Evolutionary conservation across 2,329 filamentous ascomycete genomes (phyloP).

Genomic region (Didymella pomorum): DNA sequence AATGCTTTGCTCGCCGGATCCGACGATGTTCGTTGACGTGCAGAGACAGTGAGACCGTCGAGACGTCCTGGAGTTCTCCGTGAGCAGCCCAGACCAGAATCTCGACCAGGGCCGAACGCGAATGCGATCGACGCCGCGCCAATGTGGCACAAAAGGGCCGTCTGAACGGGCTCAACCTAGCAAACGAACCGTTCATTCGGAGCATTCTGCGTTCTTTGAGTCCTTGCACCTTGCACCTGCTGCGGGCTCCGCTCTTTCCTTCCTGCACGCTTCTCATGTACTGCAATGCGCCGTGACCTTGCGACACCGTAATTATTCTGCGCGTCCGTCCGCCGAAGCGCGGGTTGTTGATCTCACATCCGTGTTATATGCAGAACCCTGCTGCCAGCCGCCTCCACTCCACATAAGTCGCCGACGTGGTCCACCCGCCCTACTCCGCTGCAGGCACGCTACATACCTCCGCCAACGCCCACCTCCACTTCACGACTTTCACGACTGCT

Average conservation of each 20-base stretch:
- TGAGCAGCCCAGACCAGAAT: slow-evolving; percentile 9
- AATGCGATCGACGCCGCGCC: slow-evolving; percentile 27
- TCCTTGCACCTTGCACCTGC: slow-evolving; percentile 25
- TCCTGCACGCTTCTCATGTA: slow-evolving; percentile 33
- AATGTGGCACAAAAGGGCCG: slow-evolving; percentile 28
- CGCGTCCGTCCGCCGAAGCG: slow-evolving; percentile 33
- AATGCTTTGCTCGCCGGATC: neutral
- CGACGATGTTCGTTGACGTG: neutral
- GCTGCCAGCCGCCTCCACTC: slow-evolving; percentile 34
- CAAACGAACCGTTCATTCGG: slow-evolving; percentile 31
- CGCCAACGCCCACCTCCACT: slow-evolving; percentile 17
- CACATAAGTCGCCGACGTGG: slow-evolving; percentile 32
- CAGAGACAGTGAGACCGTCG: slow-evolving; percentile 3
- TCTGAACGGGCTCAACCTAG: slow-evolving; percentile 21
- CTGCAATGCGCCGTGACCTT: slow-evolving; percentile 42
- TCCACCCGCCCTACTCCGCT: slow-evolving; percentile 24
- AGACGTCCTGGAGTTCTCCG: slow-evolving; percentile 1
- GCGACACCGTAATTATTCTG: slow-evolving; percentile 36
- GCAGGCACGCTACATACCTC: slow-evolving; percentile 20
- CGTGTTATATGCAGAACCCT: slow-evolving; percentile 32
- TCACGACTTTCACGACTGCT: slow-evolving; percentile 25
- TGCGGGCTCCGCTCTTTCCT: slow-evolving; percentile 28
- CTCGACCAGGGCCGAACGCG: slow-evolving; percentile 23
- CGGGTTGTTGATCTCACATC: slow-evolving; percentile 42
- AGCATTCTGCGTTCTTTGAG: slow-evolving; percentile 27